Evolutionary conservation across 1,284 basidiomycete species (phyloP).

Genomic region (Psilocybe mexicana): DNA sequence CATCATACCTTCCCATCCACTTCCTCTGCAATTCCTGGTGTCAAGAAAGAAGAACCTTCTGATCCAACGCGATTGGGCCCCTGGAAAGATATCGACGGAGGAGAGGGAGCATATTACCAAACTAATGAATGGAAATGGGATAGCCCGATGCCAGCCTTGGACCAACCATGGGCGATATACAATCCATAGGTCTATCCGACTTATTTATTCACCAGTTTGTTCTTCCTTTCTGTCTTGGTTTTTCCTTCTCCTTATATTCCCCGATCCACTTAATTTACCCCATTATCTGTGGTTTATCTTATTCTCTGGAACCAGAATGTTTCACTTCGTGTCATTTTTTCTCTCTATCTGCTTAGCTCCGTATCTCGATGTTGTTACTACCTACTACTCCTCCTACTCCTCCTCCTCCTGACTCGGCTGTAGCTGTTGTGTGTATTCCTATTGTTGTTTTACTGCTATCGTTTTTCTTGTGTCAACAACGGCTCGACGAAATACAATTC

Average conservation of each 20-base stretch:
- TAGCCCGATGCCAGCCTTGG: slow-evolving; percentile 57
- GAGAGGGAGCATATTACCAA: slow-evolving; percentile 71
- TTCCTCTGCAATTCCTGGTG: slow-evolving; percentile 30
- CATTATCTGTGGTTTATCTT: slow-evolving; percentile 40
- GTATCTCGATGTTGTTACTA: slow-evolving; percentile 26
- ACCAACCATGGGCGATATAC: slow-evolving; percentile 74
- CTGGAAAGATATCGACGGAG: slow-evolving; percentile 73
- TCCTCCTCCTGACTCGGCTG: slow-evolving; percentile 17
- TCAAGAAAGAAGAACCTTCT: slow-evolving; percentile 49
- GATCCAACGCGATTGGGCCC: slow-evolving; percentile 60
- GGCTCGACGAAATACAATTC: neutral
- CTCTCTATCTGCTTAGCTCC: slow-evolving; percentile 20
- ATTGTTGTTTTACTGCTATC: slow-evolving; percentile 50
- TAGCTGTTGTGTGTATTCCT: slow-evolving; percentile 29
- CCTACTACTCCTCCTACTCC: slow-evolving; percentile 12
- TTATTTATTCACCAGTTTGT: slow-evolving; percentile 28
- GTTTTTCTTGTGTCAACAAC: slow-evolving; percentile 33
- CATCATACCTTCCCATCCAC: slow-evolving; percentile 33
- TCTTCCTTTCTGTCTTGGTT: slow-evolving; percentile 21
- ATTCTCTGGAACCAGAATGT: slow-evolving; percentile 35
- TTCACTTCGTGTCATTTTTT: slow-evolving; percentile 14
- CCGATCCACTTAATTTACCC: slow-evolving; percentile 31
- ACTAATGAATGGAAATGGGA: slow-evolving; percentile 73
- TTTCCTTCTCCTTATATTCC: slow-evolving; percentile 25
- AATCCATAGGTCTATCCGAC: slow-evolving; percentile 44